These are phyloP conservation scores for Candida coquimbonensis DNA, from an alignment of 805 yeast species.

Conservation along the genomic window DNA sequence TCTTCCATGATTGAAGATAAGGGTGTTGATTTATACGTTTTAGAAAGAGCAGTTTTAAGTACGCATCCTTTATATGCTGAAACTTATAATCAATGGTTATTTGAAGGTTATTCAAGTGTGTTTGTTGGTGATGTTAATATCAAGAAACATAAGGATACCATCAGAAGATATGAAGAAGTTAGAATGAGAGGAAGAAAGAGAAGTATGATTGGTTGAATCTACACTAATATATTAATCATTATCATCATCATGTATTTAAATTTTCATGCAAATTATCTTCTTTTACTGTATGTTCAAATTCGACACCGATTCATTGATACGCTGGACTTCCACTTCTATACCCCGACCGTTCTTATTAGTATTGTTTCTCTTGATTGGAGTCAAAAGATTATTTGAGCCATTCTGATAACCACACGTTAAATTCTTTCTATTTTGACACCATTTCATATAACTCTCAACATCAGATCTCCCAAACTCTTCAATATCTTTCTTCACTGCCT, in stretches of 20 bases:
- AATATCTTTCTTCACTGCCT: constrained; percentile 22
- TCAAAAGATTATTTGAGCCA: background rate
- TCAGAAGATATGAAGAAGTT: constrained; percentile 70
- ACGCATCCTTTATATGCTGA: constrained; percentile 78
- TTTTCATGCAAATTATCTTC: too few species aligned
- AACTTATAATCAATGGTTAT: constrained; percentile 58
- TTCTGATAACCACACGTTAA: constrained; percentile 40
- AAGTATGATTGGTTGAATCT: constrained; percentile 72
- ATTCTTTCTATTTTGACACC: constrained; percentile 25
- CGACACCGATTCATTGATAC: constrained; percentile 16
- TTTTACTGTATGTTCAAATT: constrained; percentile 3
- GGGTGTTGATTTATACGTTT: constrained; percentile 93
- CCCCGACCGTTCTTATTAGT: constrained; percentile 9
- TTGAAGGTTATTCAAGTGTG: constrained; percentile 56
- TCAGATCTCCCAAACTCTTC: constrained; percentile 21
- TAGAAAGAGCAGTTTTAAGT: constrained; percentile 85
- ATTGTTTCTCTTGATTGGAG: too few species aligned
- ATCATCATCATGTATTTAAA: too few species aligned
- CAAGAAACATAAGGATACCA: constrained; percentile 43
- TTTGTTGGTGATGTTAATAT: constrained; percentile 30
- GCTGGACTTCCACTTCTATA: constrained; percentile 11
- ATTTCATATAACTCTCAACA: constrained; percentile 20
- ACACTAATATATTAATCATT: background rate
- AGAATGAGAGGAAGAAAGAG: constrained; percentile 91
- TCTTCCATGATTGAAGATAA: constrained; percentile 79